Evolutionary conservation across 345 rosid genomes (phyloP).

Genomic region (Mallotus nudiflorus): DNA sequence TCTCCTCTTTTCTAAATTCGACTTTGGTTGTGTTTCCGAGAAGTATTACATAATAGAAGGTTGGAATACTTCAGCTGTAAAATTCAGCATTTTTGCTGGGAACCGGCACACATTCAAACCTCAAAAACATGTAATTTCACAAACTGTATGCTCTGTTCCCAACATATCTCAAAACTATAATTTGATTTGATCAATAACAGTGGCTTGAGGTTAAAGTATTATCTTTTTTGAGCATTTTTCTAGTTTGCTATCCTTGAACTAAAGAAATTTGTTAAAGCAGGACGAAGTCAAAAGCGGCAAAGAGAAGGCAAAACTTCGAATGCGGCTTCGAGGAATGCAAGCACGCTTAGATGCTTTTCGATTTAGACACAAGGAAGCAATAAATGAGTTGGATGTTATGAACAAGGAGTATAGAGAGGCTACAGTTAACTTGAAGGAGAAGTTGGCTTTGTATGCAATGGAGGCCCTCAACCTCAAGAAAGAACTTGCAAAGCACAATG

Average conservation of each 20-base stretch:
- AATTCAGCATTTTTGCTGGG: no score
- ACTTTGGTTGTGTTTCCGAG: no score
- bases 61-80: no score
- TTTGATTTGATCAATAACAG: neutral
- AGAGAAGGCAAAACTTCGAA: constrained; percentile 66
- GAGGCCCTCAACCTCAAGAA: constrained; percentile 75
- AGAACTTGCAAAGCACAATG: constrained; percentile 39
- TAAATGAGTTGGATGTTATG: constrained; percentile 55
- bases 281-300: constrained; percentile 24
- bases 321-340: constrained; percentile 79
- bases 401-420: constrained; percentile 64
- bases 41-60: no score
- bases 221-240: no score
- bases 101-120: no score
- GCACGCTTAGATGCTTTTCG: constrained; percentile 63
- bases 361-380: constrained; percentile 46
- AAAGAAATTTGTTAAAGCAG: neutral
- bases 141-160: no score
- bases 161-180: neutral
- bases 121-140: no score
- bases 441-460: constrained; percentile 48
- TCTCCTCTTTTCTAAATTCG: neutral
- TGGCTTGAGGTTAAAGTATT: neutral
- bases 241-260: neutral
- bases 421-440: constrained; percentile 57